These are phyloP conservation scores for Eustoma russellianum DNA, from an alignment of 257 asterid genomes.

Conservation along the genomic window DNA sequence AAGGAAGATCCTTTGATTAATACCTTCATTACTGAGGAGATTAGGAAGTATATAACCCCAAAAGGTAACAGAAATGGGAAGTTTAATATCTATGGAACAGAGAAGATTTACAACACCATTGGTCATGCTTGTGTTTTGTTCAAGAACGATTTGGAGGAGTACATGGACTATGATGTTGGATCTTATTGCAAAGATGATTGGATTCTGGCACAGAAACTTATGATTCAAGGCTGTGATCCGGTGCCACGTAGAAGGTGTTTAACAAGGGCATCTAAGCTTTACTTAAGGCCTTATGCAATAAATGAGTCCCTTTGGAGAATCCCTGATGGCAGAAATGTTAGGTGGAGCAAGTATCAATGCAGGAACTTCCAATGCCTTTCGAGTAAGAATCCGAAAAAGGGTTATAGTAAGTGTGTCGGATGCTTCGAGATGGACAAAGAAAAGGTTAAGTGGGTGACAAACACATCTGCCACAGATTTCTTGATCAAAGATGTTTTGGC, in stretches of 20 bases:
- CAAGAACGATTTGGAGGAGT: conserved; percentile 75
- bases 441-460: conserved; percentile 54
- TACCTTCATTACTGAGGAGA: conserved; percentile 65
- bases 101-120: conserved; percentile 52
- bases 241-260: conserved; percentile 76
- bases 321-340: conserved; percentile 79
- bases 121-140: conserved; percentile 70
- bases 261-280: conserved; percentile 78
- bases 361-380: conserved; percentile 68
- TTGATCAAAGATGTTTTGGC: conserved; percentile 42
- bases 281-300: conserved; percentile 57
- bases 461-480: conserved; percentile 37
- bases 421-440: conserved; percentile 92
- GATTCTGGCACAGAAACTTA: conserved; percentile 67
- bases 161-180: conserved; percentile 82
- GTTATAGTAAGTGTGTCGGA: conserved; percentile 55
- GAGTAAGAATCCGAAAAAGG: conserved; percentile 65
- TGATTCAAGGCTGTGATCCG: conserved; percentile 82
- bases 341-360: conserved; percentile 84
- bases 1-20: conserved; percentile 68
- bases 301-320: conserved; percentile 78
- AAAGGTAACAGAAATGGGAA: conserved; percentile 52
- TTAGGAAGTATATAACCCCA: conserved; percentile 78
- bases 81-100: conserved; percentile 56
- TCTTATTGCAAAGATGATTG: conserved; percentile 90